Evolutionary conservation across 495 filamentous ascomycete species (phyloP).

Genomic region (Talaromyces ruber): DNA sequence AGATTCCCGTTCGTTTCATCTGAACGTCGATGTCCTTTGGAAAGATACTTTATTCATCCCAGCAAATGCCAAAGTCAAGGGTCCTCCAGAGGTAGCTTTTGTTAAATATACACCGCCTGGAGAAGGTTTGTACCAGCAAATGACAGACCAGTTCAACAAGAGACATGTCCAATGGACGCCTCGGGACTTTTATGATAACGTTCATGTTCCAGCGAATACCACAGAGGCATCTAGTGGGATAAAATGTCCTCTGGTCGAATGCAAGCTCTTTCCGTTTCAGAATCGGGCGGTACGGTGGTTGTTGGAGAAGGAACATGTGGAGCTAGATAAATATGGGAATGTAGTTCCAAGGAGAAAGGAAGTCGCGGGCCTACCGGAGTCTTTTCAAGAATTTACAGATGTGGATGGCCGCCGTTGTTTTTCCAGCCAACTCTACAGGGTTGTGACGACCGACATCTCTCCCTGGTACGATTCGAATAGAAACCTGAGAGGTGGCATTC

Average conservation of each 20-base stretch:
- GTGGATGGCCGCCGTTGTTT: slow-evolving; percentile 42
- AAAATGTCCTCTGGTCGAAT: slow-evolving; percentile 31
- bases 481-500: slow-evolving; percentile 48
- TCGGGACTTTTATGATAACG: slow-evolving; percentile 57
- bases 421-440: slow-evolving; percentile 57
- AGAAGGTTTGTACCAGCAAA: slow-evolving; percentile 4
- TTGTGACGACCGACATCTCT: slow-evolving; percentile 44
- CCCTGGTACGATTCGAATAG: slow-evolving; percentile 30
- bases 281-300: slow-evolving; percentile 64
- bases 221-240: slow-evolving; percentile 29
- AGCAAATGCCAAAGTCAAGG: slow-evolving; percentile 12
- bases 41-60: slow-evolving; percentile 27
- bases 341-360: slow-evolving; percentile 11
- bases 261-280: slow-evolving; percentile 63
- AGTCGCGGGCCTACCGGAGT: slow-evolving; percentile 19
- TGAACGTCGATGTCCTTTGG: slow-evolving; percentile 29
- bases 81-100: slow-evolving; percentile 15
- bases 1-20: slow-evolving; percentile 12
- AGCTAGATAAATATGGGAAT: slow-evolving; percentile 23
- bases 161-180: slow-evolving; percentile 32
- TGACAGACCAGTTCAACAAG: neutral
- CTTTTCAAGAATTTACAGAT: slow-evolving; percentile 32
- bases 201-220: slow-evolving; percentile 46
- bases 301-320: slow-evolving; percentile 48
- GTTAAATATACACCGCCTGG: slow-evolving; percentile 23